These are phyloP conservation scores for Talaromyces borbonicus DNA, from an alignment of 495 filamentous ascomycete species.

Conservation along the genomic window DNA sequence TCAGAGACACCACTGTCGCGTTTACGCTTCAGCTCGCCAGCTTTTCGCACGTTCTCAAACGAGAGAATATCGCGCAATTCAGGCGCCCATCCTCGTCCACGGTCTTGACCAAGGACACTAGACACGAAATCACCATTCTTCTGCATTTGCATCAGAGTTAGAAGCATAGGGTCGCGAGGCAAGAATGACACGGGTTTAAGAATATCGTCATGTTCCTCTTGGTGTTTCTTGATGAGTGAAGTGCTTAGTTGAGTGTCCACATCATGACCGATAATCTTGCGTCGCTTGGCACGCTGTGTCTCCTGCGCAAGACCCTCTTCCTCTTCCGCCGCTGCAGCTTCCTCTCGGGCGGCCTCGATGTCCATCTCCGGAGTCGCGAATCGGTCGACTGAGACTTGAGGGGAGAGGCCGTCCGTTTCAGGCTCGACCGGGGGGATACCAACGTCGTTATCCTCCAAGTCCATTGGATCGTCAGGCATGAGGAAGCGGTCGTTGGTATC, in stretches of 20 bases:
- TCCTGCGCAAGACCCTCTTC: constrained; percentile 47
- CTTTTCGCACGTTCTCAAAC: constrained; percentile 63
- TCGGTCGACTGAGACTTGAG: constrained; percentile 38
- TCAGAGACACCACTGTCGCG: constrained; percentile 81
- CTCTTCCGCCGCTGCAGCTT: constrained; percentile 41
- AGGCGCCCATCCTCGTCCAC: constrained; percentile 74
- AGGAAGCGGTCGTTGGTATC: constrained; percentile 20
- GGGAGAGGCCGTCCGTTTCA: constrained; percentile 28
- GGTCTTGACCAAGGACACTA: constrained; percentile 60
- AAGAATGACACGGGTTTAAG: constrained; percentile 69
- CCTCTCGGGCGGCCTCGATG: constrained; percentile 33
- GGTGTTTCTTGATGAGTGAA: constrained; percentile 62
- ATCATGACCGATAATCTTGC: constrained; percentile 64
- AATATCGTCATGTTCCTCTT: constrained; percentile 70
- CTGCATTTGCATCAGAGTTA: constrained; percentile 84
- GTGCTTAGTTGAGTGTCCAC: constrained; percentile 47
- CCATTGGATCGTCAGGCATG: constrained; percentile 31
- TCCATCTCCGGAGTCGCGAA: constrained; percentile 48
- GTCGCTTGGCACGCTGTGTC: constrained; percentile 64
- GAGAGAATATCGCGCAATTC: constrained; percentile 81
- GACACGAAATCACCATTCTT: constrained; percentile 81
- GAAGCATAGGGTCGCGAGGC: constrained; percentile 71
- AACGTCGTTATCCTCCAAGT: constrained; percentile 35
- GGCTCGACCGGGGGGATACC: constrained; percentile 48
- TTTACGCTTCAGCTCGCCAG: constrained; percentile 85